Conservation (phyloP, 1,139 yeast genomes). For the Maudiozyma humilis region DNA sequence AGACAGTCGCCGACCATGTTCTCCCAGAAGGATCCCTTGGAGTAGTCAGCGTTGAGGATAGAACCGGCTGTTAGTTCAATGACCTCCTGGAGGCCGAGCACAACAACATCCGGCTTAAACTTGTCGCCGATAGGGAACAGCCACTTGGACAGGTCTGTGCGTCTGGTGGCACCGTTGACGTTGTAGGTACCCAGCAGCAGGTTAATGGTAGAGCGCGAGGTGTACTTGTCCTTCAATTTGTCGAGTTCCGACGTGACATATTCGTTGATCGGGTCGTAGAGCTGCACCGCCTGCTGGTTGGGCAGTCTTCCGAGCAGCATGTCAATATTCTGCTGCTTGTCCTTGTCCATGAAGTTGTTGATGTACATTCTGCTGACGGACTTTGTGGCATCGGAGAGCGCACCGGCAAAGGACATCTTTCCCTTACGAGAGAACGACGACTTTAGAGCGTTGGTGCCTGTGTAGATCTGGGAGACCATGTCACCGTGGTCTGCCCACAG, state of each 20-base stretch:
- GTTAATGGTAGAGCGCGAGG: conserved; percentile 50
- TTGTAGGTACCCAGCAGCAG: conserved; percentile 83
- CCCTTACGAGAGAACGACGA: conserved; percentile 92
- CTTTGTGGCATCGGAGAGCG: conserved; percentile 90
- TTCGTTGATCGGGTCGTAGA: conserved; percentile 86
- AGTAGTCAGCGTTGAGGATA: conserved; percentile 57
- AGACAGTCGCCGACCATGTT: conserved; percentile 47
- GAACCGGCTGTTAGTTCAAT: conserved; percentile 90
- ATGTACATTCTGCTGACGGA: conserved; percentile 92
- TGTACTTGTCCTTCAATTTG: conserved; percentile 45
- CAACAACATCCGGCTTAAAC: conserved; percentile 55
- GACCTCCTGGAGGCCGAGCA: conserved; percentile 87
- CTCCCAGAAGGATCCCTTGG: conserved; percentile 62
- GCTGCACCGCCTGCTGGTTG: conserved; percentile 58
- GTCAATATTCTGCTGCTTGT: conserved; percentile 83
- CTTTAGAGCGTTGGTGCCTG: conserved; percentile 95
- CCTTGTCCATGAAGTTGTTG: conserved; percentile 88
- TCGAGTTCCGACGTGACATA: conserved; percentile 61
- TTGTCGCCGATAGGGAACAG: conserved; percentile 61
- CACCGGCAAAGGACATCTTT: conserved; percentile 93
- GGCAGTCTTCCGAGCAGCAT: conserved; percentile 72
- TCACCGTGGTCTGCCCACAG: conserved; percentile 99
- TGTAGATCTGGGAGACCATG: conserved; percentile 89
- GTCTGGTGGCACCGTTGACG: conserved; percentile 58
- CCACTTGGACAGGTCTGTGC: conserved; percentile 64